Evolutionary conservation across 2,329 filamentous ascomycete genomes (phyloP).

Genomic region (Botrytis hyacinthi): DNA sequence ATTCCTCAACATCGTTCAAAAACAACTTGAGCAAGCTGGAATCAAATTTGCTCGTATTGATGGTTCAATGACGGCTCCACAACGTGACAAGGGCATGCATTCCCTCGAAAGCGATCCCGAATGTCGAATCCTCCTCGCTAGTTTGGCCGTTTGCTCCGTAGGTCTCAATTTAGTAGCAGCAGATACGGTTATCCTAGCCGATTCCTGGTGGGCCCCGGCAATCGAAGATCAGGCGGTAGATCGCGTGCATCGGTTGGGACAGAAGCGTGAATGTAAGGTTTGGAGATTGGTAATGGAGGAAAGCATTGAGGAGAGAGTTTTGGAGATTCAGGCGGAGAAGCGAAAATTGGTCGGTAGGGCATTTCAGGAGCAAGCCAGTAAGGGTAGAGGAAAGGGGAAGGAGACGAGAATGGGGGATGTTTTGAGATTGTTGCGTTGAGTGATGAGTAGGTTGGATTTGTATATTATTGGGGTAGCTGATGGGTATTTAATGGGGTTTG

Average conservation of each 20-base stretch:
- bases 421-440: constrained; percentile 42
- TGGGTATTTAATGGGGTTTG: background rate
- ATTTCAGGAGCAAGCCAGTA: constrained; percentile 68
- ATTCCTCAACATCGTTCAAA: constrained; percentile 70
- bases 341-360: constrained; percentile 73
- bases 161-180: constrained; percentile 84
- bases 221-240: constrained; percentile 92
- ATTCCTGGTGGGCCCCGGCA: constrained; percentile 90
- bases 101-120: constrained; percentile 64
- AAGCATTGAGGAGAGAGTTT: constrained; percentile 76
- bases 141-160: constrained; percentile 77
- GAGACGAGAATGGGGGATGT: constrained; percentile 56
- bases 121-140: constrained; percentile 76
- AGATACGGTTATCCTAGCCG: constrained; percentile 78
- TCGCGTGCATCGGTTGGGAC: constrained; percentile 80
- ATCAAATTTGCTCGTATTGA: constrained; percentile 72
- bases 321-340: constrained; percentile 77
- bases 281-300: constrained; percentile 79
- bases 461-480: background rate
- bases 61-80: constrained; percentile 69
- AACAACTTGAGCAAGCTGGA: constrained; percentile 58
- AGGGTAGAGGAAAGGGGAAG: constrained; percentile 50
- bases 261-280: constrained; percentile 74
- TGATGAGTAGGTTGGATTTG: background rate
- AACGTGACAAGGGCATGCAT: constrained; percentile 70